phyloP scores from a whole-genome alignment of 345 rosid genomes.

The Boechera retrofracta region DNA sequence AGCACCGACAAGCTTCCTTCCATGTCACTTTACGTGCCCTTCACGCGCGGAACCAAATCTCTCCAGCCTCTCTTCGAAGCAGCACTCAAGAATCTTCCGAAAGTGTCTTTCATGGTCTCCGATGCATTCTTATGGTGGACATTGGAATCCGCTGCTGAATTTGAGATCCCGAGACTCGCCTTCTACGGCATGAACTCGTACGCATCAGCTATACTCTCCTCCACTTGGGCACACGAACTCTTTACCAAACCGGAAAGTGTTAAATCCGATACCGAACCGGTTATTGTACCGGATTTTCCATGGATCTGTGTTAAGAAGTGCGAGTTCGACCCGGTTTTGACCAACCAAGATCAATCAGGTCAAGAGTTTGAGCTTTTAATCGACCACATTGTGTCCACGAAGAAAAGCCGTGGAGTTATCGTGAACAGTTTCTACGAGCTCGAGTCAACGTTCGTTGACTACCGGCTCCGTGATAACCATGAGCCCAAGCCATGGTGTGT shows the following conservation, averaged over 20 bases:
- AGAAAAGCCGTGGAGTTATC: constrained; percentile 50
- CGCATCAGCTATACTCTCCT: constrained; percentile 8
- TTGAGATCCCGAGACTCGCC: constrained; percentile 57
- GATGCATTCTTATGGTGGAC: constrained; percentile 87
- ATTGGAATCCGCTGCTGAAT: constrained; percentile 57
- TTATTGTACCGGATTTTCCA: constrained; percentile 57
- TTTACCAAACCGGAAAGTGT: constrained; percentile 30
- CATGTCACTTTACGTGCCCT: constrained; percentile 53
- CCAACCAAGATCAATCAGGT: constrained; percentile 29
- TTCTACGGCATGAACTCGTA: constrained; percentile 57
- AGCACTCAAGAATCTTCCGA: constrained; percentile 45
- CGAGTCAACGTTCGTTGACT: constrained; percentile 55
- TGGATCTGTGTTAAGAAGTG: constrained; percentile 59
- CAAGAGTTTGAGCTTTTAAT: constrained; percentile 8
- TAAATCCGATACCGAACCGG: constrained; percentile 50
- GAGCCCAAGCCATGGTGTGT: constrained; percentile 50
- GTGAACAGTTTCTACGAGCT: constrained; percentile 70
- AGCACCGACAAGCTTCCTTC: constrained; percentile 72
- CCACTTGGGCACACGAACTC: constrained; percentile 4
- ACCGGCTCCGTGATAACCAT: constrained; percentile 14
- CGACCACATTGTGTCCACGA: background rate
- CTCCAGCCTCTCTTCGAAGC: constrained; percentile 62
- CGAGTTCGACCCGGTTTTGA: constrained; percentile 35
- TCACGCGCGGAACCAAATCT: constrained; percentile 56
- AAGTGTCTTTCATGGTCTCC: constrained; percentile 59